These are phyloP conservation scores for Coemansia sp. DNA, from an alignment of 192 early-diverging fungal genomes.

Conservation along the genomic window DNA sequence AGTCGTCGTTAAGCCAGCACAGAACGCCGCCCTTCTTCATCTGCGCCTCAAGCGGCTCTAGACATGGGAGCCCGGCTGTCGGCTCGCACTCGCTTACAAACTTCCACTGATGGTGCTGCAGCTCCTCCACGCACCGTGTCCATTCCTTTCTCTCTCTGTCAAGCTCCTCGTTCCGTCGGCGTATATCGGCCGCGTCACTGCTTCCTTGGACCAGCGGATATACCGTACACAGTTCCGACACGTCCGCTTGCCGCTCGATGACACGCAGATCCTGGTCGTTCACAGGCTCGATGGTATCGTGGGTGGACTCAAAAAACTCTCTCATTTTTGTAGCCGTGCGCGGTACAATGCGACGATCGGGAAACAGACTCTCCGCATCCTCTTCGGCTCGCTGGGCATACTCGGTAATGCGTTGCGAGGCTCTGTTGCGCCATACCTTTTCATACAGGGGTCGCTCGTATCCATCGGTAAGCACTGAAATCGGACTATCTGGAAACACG, in stretches of 20 bases:
- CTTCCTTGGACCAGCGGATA: conserved; percentile 17
- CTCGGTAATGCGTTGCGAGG: conserved; percentile 29
- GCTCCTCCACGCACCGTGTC: conserved; percentile 13
- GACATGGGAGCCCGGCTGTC: conserved; percentile 27
- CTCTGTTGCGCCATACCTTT: conserved; percentile 38
- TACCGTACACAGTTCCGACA: conserved; percentile 29
- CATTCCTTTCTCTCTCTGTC: conserved; percentile 40
- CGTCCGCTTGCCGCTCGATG: conserved; percentile 27
- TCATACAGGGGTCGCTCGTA: conserved; percentile 30
- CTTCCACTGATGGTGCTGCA: conserved; percentile 22
- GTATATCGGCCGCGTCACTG: conserved; percentile 22
- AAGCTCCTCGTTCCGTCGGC: conserved; percentile 41
- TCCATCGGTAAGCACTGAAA: conserved; percentile 37
- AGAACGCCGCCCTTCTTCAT: conserved; percentile 29
- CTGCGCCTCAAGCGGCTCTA: conserved; percentile 36
- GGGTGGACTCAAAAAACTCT: conserved; percentile 21
- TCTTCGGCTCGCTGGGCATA: conserved; percentile 25
- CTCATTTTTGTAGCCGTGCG: conserved; percentile 64
- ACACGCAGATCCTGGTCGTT: conserved; percentile 13
- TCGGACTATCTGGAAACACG: conserved; percentile 8
- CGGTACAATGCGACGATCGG: conserved; percentile 56
- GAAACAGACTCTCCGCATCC: conserved; percentile 40
- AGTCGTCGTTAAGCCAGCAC: conserved; percentile 52
- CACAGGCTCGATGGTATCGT: conserved; percentile 24
- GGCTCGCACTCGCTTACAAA: conserved; percentile 47